Base-by-base conservation (phyloP, 2,329 filamentous ascomycete species). In the Parastagonospora nodorum region DNA sequence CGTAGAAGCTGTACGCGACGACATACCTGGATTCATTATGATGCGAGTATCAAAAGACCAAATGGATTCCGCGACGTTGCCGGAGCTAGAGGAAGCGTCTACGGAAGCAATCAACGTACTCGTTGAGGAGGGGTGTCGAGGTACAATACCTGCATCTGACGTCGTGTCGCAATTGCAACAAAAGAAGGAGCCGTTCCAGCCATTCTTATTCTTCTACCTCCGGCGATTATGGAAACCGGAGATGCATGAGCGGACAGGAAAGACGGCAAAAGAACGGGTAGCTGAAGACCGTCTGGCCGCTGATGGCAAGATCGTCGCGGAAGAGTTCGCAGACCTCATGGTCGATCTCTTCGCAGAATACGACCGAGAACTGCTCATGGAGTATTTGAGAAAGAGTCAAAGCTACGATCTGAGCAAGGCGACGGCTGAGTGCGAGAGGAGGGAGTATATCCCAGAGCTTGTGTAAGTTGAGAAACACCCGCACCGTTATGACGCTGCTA, bases 201-300 rank as follows among this genome's bases (percentile, higher is more conserved):
- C 90, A 0, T 97, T 96, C 67, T 82, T 96, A 0, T 97, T 89
- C 77, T 95, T 97, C 75, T 99, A 99, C 71, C 82, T 99, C 19
- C 87, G 89, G 10, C 86, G 88, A 0, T 79, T 99, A 2, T 99
- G 93, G 92, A 84, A 82, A 51, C 91, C 90, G 1, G 84, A 90
- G 51, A 84, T 83, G 8, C 82, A 87, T 56, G 67, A 74, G 47
- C 65, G 64, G 32, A 72, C 65, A 32, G 70, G 55, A 7, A 68
- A 53, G 40, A 68, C 67, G 63, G 59, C 73, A 63, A 59, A 74
- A 66, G 51, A 76, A 73, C 61, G 77, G 65, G 60, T 69, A 15
- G 63, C 69, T 33, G 62, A 70, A 43, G 68, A 69, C 15, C 66
- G 82, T 45, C 66, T 84, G 29, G 79, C 78, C 3, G 79, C 77